These are phyloP conservation scores for Zygnema cylindricum DNA, from an alignment of 139 green algal genomes.

Conservation along the genomic window DNA sequence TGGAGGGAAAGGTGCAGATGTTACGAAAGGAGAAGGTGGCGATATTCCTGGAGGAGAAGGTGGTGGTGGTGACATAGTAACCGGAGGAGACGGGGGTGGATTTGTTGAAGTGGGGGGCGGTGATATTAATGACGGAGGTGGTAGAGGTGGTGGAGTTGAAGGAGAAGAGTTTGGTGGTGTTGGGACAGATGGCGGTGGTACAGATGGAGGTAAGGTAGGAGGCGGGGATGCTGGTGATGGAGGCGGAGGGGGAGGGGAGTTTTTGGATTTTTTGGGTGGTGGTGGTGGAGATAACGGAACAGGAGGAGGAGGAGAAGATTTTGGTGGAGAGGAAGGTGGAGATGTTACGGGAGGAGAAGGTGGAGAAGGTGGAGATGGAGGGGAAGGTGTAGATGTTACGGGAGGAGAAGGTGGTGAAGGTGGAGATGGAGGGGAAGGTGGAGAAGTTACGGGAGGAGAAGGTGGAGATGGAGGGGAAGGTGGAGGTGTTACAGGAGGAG, in stretches of 20 bases:
- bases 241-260: not conserved
- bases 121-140: not conserved
- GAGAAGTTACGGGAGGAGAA: not conserved
- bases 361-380: not conserved
- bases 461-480: constrained; percentile 25
- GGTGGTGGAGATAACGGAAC: constrained; percentile 6
- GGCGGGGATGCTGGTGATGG: not conserved
- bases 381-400: not conserved
- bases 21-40: not conserved
- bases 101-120: not conserved
- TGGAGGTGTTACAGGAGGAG: constrained; percentile 22
- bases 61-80: not conserved
- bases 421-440: not conserved
- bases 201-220: not conserved
- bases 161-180: not conserved
- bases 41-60: not conserved
- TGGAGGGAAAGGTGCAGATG: not conserved
- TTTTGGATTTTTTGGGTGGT: constrained; percentile 1
- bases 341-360: not conserved
- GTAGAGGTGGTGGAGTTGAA: not conserved
- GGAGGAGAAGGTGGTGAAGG: constrained; percentile 14
- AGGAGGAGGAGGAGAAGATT: not conserved
- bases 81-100: not conserved
- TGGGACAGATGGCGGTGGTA: not conserved
- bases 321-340: not conserved